A percentile compares a stretch with the other conserved stretches of the same genome.
Evolutionary conservation across 805 yeast genomes (phyloP).

Genomic region (Zygotorulaspora sp.): DNA sequence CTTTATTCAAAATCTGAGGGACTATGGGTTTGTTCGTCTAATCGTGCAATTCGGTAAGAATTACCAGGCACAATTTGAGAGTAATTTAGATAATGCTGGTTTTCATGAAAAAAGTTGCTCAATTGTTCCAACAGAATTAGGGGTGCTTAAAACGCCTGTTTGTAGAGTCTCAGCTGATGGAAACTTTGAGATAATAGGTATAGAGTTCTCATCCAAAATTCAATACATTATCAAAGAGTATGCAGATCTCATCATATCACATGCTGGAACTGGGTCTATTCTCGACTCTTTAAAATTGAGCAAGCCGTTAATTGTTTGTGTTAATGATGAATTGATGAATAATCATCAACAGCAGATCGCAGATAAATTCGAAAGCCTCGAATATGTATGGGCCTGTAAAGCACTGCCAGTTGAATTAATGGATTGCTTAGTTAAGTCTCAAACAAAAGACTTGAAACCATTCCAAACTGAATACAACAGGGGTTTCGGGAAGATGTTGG

Average conservation of each 20-base stretch:
- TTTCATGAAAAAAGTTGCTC: not conserved
- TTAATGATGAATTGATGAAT: slow-evolving; percentile 71
- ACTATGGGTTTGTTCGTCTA: slow-evolving; percentile 39
- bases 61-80: slow-evolving; percentile 19
- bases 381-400: slow-evolving; percentile 29
- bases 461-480: slow-evolving; percentile 19
- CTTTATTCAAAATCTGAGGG: slow-evolving; percentile 38
- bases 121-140: slow-evolving; percentile 2
- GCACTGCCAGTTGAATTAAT: slow-evolving; percentile 11
- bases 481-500: slow-evolving; percentile 14
- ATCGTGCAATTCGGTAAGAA: slow-evolving; percentile 60
- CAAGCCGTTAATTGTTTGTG: slow-evolving; percentile 62
- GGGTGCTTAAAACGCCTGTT: not conserved
- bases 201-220: slow-evolving; percentile 44
- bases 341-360: slow-evolving; percentile 85
- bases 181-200: slow-evolving; percentile 39
- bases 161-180: slow-evolving; percentile 1
- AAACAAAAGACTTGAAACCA: slow-evolving; percentile 3
- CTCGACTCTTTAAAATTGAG: slow-evolving; percentile 61
- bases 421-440: slow-evolving; percentile 11
- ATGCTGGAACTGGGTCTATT: slow-evolving; percentile 91
- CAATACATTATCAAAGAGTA: slow-evolving; percentile 37
- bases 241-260: slow-evolving; percentile 69
- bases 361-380: slow-evolving; percentile 40
- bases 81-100: not conserved